Conservation (phyloP, 2,329 filamentous ascomycete species). For the Fusarium pseudonygamai region DNA sequence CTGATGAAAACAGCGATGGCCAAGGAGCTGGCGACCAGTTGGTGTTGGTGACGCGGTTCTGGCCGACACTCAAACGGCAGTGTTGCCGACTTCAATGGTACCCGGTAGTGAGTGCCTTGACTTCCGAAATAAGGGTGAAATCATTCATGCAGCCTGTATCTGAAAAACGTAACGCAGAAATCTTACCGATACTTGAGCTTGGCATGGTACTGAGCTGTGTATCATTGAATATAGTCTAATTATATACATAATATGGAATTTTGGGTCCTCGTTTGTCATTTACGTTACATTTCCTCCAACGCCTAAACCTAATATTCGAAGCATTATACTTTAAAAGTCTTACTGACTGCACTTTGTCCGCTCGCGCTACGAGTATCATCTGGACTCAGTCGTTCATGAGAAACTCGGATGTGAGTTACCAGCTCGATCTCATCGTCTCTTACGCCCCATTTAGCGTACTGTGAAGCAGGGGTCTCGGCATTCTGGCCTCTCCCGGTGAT, state of each 20-base stretch:
- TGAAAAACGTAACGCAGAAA: too few relatives aligned
- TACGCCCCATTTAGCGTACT: constrained; percentile 9
- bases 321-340: neutral
- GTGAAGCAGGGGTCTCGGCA: neutral
- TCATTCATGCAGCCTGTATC: too few relatives aligned
- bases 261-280: neutral
- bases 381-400: neutral
- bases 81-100: too few relatives aligned
- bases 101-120: too few relatives aligned
- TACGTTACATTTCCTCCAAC: neutral
- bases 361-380: neutral
- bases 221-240: neutral
- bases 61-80: too few relatives aligned
- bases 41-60: too few relatives aligned
- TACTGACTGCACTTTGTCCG: neutral
- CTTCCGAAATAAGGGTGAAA: too few relatives aligned
- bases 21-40: too few relatives aligned
- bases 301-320: neutral
- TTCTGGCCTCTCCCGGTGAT: neutral
- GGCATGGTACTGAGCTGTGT: neutral
- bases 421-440: constrained; percentile 15
- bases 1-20: too few relatives aligned
- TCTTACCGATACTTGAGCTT: too few relatives aligned
- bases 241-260: neutral
- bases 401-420: constrained; percentile 6